Conservation (phyloP, 1,139 yeast species). For the Yamadazyma siamensis region DNA sequence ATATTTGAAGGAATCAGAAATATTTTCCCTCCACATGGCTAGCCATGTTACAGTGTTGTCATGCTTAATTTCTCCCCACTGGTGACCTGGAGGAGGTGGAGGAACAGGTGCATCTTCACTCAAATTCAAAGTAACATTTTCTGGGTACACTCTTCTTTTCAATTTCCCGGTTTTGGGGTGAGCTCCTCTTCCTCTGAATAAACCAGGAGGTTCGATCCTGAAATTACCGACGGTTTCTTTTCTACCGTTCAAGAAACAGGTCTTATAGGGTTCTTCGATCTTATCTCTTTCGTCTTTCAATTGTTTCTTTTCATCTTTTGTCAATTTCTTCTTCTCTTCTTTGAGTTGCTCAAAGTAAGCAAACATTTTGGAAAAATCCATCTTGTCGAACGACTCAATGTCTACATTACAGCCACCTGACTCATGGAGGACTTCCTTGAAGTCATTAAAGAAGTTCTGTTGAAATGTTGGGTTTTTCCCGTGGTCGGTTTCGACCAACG, state of each 20-base stretch:
- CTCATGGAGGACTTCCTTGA: conserved; percentile 64
- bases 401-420: conserved; percentile 59
- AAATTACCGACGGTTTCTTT: conserved; percentile 92
- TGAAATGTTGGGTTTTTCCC: conserved; percentile 84
- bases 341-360: conserved; percentile 68
- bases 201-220: conserved; percentile 92
- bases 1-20: conserved; percentile 78
- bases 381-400: conserved; percentile 59
- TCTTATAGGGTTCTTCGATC: conserved; percentile 76
- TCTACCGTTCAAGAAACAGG: conserved; percentile 80
- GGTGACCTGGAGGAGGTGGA: conserved; percentile 79
- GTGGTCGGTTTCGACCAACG: conserved; percentile 84
- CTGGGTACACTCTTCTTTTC: conserved; percentile 80
- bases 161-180: conserved; percentile 94
- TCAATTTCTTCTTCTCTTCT: conserved; percentile 66
- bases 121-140: conserved; percentile 81
- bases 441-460: conserved; percentile 82
- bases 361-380: conserved; percentile 77
- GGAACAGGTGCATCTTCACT: conserved; percentile 75
- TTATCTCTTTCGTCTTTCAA: conserved; percentile 70
- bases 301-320: conserved; percentile 70
- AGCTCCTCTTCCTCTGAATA: conserved; percentile 94
- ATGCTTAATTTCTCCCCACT: conserved; percentile 87
- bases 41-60: conserved; percentile 94
- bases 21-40: conserved; percentile 96